A percentile compares a stretch with the other conserved stretches of the same genome.
phyloP scores from a whole-genome alignment of 371 early-diverging fungal species.

The Umbelopsis sp. region DNA sequence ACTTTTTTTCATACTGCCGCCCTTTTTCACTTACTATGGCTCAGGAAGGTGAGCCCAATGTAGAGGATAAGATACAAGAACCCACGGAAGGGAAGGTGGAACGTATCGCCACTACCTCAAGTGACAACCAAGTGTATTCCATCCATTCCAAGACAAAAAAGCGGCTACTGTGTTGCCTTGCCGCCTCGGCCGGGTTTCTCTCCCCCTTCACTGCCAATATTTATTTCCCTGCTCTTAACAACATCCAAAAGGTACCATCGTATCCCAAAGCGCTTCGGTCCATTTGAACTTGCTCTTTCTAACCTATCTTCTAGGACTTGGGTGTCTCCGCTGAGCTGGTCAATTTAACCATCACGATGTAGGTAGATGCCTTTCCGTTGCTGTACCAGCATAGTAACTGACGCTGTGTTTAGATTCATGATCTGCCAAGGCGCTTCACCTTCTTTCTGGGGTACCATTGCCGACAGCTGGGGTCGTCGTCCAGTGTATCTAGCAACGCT shows the following conservation, averaged over 20 bases:
- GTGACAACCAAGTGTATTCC: neutral
- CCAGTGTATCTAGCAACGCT: conserved; percentile 59
- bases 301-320: conserved; percentile 23
- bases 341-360: conserved; percentile 30
- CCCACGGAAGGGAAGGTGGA: neutral
- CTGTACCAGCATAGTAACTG: conserved; percentile 12
- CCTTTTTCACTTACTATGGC: neutral
- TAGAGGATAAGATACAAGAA: neutral
- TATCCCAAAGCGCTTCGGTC: no score
- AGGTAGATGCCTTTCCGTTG: conserved; percentile 4
- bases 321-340: conserved; percentile 20
- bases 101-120: neutral
- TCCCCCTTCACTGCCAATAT: conserved; percentile 23
- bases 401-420: conserved; percentile 25
- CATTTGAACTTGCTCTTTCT: no score
- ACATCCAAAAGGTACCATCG: conserved; percentile 8
- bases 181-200: neutral
- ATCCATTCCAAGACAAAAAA: neutral
- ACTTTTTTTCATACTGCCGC: neutral
- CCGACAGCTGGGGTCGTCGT: conserved; percentile 59
- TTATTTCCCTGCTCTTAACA: conserved; percentile 27
- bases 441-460: conserved; percentile 57
- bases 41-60: neutral
- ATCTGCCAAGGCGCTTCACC: conserved; percentile 30
- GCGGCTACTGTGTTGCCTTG: neutral